Percentiles rank a stretch among this genome's conserved stretches.
Evolutionary conservation across 192 early-diverging fungal species (phyloP).

Genomic region (Dispira parvispora): DNA sequence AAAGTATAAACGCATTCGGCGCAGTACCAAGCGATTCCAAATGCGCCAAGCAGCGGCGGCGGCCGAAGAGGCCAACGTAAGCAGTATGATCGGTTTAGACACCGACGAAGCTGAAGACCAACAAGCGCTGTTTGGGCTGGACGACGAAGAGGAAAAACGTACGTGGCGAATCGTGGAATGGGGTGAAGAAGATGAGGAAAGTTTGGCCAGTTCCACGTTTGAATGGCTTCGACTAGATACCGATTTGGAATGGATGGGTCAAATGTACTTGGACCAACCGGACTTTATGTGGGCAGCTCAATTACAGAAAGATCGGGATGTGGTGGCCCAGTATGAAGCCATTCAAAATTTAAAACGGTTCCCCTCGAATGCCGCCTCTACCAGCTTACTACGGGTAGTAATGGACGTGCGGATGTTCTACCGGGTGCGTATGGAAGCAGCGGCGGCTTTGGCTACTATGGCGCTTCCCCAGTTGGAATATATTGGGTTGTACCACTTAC

Average conservation of each 20-base stretch:
- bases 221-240: constrained; percentile 96
- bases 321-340: constrained; percentile 82
- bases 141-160: constrained; percentile 40
- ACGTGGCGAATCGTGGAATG: constrained; percentile 61
- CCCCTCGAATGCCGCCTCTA: constrained; percentile 47
- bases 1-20: constrained; percentile 90
- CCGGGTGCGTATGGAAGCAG: constrained; percentile 68
- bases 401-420: constrained; percentile 70
- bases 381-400: constrained; percentile 57
- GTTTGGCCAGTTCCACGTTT: constrained; percentile 40
- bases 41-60: constrained; percentile 52
- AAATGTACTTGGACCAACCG: constrained; percentile 68
- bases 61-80: constrained; percentile 33
- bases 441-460: constrained; percentile 44
- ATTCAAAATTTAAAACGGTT: constrained; percentile 42
- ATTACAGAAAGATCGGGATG: constrained; percentile 76
- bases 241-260: constrained; percentile 84
- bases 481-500: constrained; percentile 55
- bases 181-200: constrained; percentile 64
- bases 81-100: constrained; percentile 25
- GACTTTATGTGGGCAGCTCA: constrained; percentile 95
- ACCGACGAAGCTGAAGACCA: constrained; percentile 24
- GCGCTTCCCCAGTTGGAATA: constrained; percentile 35
- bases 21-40: constrained; percentile 57
- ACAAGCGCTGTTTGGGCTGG: constrained; percentile 32